Evolutionary conservation across 2,329 filamentous ascomycete species (phyloP).

Genomic region (Davidsoniella virescens): DNA sequence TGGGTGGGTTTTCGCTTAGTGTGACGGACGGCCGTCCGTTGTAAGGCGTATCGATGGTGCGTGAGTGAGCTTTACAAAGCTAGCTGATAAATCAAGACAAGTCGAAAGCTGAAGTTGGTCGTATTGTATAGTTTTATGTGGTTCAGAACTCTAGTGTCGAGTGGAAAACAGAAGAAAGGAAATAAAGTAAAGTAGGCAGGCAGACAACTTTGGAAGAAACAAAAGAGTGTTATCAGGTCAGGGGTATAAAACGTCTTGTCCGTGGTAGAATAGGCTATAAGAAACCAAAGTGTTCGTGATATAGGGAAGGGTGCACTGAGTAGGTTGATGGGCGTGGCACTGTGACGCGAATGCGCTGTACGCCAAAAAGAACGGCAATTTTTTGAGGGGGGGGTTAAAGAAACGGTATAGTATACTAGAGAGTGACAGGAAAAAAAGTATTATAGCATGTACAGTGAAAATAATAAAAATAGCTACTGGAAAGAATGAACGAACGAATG

Average conservation of each 20-base stretch:
- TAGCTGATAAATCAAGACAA: too few relatives aligned
- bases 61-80: too few relatives aligned
- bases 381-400: too few relatives aligned
- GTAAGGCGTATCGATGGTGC: too few relatives aligned
- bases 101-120: too few relatives aligned
- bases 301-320: conserved; percentile 1
- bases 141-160: neutral
- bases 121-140: too few relatives aligned
- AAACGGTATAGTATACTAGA: too few relatives aligned
- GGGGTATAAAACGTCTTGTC: conserved; percentile 7
- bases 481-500: neutral
- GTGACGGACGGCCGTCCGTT: too few relatives aligned
- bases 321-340: neutral
- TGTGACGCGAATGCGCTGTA: neutral
- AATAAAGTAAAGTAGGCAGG: neutral
- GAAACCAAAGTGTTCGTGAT: conserved; percentile 5
- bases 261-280: conserved; percentile 6
- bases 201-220: neutral
- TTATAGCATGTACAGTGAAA: too few relatives aligned
- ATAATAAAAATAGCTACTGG: neutral
- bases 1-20: too few relatives aligned
- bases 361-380: neutral
- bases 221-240: conserved; percentile 1
- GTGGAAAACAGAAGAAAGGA: neutral
- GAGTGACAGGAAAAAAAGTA: too few relatives aligned